Percentiles rank a stretch among this genome's conserved stretches.
phyloP scores from a whole-genome alignment of 2,329 filamentous ascomycete species.

The Colletotrichum magnum region DNA sequence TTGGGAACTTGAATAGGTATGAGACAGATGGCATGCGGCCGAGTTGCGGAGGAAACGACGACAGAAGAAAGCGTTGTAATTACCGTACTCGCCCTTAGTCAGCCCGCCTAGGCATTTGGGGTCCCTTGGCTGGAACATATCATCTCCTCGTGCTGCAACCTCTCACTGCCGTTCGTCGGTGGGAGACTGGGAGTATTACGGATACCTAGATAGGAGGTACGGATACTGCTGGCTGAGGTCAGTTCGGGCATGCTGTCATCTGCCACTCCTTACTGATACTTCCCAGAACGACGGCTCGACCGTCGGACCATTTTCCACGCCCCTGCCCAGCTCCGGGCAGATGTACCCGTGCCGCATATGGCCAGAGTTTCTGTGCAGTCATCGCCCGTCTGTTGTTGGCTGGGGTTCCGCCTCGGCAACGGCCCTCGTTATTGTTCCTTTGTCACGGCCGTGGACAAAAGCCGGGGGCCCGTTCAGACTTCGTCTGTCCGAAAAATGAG shows the following conservation, averaged over 20 bases:
- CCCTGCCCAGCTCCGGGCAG: background rate
- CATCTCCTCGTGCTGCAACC: background rate
- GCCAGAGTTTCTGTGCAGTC: background rate
- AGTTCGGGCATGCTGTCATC: background rate
- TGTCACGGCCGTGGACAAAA: background rate
- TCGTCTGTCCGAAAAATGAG: background rate
- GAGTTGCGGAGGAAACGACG: constrained; percentile 13
- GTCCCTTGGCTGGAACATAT: constrained; percentile 7
- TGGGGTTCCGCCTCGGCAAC: background rate
- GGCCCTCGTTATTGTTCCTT: background rate
- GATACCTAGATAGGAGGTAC: too few relatives aligned
- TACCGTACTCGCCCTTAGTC: background rate
- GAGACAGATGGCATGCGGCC: background rate
- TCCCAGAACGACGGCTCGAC: background rate
- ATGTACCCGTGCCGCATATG: background rate
- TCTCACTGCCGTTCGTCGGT: background rate
- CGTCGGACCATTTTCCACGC: background rate
- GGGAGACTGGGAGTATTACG: too few relatives aligned
- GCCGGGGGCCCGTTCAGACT: too few relatives aligned
- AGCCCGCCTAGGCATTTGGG: constrained; percentile 8
- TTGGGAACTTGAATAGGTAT: background rate
- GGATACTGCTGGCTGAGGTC: background rate
- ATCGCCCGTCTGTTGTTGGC: background rate
- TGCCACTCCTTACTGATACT: background rate
- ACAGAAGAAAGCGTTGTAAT: constrained; percentile 16